Conservation (phyloP, 2,329 filamentous ascomycete genomes). For the Lasiodiplodia sp. region DNA sequence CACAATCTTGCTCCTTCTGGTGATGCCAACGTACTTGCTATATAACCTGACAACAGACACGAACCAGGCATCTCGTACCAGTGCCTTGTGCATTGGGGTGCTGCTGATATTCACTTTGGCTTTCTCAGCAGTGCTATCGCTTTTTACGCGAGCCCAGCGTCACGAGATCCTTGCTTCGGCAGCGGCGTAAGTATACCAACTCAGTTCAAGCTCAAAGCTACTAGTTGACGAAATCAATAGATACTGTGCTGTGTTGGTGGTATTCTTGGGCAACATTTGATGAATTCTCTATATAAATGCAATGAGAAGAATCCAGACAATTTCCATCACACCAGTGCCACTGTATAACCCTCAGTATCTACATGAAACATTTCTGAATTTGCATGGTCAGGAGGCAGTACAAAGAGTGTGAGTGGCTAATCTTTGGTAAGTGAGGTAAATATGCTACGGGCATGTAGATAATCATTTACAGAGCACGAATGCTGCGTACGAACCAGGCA, state of each 20-base stretch:
- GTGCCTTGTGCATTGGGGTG: conserved; percentile 35
- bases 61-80: conserved; percentile 11
- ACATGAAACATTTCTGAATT: too few relatives aligned
- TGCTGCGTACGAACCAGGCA: too few relatives aligned
- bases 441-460: too few relatives aligned
- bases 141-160: conserved; percentile 37
- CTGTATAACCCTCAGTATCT: too few relatives aligned
- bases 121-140: conserved; percentile 37
- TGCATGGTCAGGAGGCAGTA: too few relatives aligned
- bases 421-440: too few relatives aligned
- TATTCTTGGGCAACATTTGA: conserved; percentile 32
- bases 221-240: not conserved
- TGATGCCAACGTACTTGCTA: conserved; percentile 39
- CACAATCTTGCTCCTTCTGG: conserved; percentile 37
- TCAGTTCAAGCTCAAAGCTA: not conserved
- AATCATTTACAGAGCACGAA: too few relatives aligned
- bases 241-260: conserved; percentile 35
- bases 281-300: not conserved
- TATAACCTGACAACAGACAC: conserved; percentile 36
- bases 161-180: conserved; percentile 40
- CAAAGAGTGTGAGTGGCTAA: too few relatives aligned
- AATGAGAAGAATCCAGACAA: too few relatives aligned
- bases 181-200: conserved; percentile 35
- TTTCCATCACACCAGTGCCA: too few relatives aligned
- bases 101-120: conserved; percentile 37